Evolutionary conservation across 768 basidiomycete species (phyloP).

Genomic region (Glaciozyma martinii): DNA sequence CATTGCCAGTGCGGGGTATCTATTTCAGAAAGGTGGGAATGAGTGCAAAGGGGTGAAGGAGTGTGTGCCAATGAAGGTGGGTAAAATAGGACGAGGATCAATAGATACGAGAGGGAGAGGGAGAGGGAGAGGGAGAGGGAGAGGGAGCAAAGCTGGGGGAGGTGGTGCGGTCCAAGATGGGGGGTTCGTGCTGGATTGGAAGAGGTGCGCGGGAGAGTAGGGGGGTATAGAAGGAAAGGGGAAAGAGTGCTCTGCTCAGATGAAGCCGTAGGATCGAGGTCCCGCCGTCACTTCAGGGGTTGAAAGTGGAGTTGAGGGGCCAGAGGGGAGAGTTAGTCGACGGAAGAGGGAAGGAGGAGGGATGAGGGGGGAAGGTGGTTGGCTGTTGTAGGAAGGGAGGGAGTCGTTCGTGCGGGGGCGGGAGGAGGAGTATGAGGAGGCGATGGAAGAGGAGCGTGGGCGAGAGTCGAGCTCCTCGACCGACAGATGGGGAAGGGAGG

Average conservation of each 20-base stretch:
- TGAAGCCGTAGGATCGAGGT: conserved; percentile 16
- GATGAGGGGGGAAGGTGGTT: not conserved
- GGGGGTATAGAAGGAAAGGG: not conserved
- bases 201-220: not conserved
- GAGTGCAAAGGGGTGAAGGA: no score
- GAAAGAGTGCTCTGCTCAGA: not conserved
- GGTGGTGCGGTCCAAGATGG: no score
- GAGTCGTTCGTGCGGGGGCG: conserved; percentile 30
- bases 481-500: not conserved
- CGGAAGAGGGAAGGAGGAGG: not conserved
- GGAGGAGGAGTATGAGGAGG: conserved; percentile 40
- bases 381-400: not conserved
- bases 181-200: not conserved
- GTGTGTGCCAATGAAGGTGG: no score
- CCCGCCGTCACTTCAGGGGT: not conserved
- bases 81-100: no score
- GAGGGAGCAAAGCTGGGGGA: no score
- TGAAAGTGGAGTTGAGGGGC: not conserved
- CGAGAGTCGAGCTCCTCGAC: not conserved
- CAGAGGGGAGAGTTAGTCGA: not conserved
- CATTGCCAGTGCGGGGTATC: no score
- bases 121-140: not conserved
- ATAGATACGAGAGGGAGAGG: not conserved
- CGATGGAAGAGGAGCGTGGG: not conserved
- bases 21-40: no score